Conservation (phyloP, 768 basidiomycete genomes). For the Hemileccinum rubropunctum region DNA sequence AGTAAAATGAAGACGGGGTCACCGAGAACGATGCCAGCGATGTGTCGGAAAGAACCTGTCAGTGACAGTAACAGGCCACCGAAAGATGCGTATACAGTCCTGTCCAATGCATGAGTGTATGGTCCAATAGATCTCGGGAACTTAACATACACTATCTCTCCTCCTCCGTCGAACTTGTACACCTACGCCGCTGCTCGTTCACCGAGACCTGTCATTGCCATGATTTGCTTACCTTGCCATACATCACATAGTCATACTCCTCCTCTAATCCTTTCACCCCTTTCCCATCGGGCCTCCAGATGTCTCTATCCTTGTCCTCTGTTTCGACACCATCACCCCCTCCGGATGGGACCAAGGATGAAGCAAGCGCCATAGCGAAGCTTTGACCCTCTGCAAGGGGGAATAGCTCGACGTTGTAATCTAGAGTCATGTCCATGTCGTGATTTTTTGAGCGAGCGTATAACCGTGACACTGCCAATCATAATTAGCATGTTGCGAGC, state of each 20-base stretch:
- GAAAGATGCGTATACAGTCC: constrained; percentile 95
- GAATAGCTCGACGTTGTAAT: constrained; percentile 92
- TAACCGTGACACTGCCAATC: constrained; percentile 77
- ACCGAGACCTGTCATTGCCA: neutral
- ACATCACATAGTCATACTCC: constrained; percentile 99
- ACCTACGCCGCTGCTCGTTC: constrained; percentile 49
- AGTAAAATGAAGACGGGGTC: constrained; percentile 90
- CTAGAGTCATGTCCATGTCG: constrained; percentile 89
- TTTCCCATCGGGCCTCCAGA: constrained; percentile 86
- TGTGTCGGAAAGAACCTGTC: constrained; percentile 87
- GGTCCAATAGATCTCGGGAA: neutral
- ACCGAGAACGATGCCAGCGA: constrained; percentile 89
- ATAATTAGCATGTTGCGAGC: constrained; percentile 4
- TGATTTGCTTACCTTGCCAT: constrained; percentile 71
- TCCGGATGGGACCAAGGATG: constrained; percentile 62
- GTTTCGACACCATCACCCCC: constrained; percentile 51
- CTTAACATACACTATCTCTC: constrained; percentile 70
- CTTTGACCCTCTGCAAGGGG: constrained; percentile 64
- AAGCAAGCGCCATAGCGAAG: constrained; percentile 84
- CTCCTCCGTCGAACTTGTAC: constrained; percentile 92
- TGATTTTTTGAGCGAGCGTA: constrained; percentile 88
- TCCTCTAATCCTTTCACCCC: constrained; percentile 81
- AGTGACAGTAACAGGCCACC: constrained; percentile 94
- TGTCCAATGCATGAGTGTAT: constrained; percentile 30
- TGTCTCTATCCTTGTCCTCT: constrained; percentile 72